A percentile compares a stretch with the other conserved stretches of the same genome.
Conservation (phyloP, 306 rosid genomes). For the Glycyrrhiza uralensis region DNA sequence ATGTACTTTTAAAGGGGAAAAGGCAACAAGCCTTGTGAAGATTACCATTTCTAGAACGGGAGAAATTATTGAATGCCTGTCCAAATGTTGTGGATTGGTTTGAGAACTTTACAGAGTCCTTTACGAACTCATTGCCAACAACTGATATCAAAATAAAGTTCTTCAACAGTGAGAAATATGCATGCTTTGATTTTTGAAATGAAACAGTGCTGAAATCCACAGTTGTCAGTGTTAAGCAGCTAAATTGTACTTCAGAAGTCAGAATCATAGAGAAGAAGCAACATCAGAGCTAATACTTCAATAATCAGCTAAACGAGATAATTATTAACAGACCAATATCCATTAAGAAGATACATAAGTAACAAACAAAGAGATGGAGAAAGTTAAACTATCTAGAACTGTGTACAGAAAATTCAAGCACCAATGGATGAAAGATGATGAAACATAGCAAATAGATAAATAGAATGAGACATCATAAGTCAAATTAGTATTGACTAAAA, state of each 20-base stretch:
- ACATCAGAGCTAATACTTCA: not conserved
- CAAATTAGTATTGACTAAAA: not conserved
- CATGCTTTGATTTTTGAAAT: not conserved
- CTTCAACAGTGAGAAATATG: conserved; percentile 20
- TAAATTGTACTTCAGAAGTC: not conserved
- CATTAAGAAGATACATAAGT: not conserved
- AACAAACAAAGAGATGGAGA: not conserved
- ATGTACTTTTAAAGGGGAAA: not conserved
- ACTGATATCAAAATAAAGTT: conserved; percentile 46
- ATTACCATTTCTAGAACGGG: conserved; percentile 65
- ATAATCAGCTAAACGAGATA: not conserved
- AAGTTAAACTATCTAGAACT: not conserved
- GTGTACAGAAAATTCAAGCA: not conserved
- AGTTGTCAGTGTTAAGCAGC: not conserved
- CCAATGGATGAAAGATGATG: not conserved
- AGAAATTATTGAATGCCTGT: conserved; percentile 68
- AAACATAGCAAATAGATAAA: not conserved
- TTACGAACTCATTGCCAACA: conserved; percentile 78
- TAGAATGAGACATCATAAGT: not conserved
- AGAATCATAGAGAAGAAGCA: not conserved
- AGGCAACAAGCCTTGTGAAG: not conserved
- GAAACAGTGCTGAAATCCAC: not conserved
- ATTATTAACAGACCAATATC: not conserved
- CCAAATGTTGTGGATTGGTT: conserved; percentile 80
- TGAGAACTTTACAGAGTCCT: conserved; percentile 73